Base-by-base conservation (phyloP, 306 rosid species). In the Dalbergia cochinchinensis region DNA sequence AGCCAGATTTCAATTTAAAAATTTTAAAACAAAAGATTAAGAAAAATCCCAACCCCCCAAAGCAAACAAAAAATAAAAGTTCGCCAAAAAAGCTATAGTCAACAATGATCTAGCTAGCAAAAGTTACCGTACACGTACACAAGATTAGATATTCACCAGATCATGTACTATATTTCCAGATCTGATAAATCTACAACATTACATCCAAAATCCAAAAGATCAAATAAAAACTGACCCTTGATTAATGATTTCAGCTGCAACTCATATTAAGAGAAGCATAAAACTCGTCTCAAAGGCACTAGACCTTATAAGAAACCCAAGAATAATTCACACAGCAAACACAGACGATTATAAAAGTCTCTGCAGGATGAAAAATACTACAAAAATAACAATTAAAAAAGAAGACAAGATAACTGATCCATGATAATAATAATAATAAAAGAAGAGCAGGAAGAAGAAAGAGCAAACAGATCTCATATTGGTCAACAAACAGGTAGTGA, bases 141-240 rank as follows among this genome's bases (percentile, higher is more conserved):
- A 51, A 61, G 64, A 73, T n/a, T 55, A 74, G 48, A 74, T 69
- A 62, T 74, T 69, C 16, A 68, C 1, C 84, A 53, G 73, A 84
- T 74, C 78, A 69, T 69, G 62, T 57, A 58, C 69, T 65, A 86
- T 60, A 33, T 60, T 60, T 45, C 73, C 67, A 74, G 87, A 84
- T 79, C 87, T 79, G 82, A 53, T 44, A 69, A 54, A 79, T 84
- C 67, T 35, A 62, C 33, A 71, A 18, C 70, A 69, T 66, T 35
- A 44, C 58, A 31, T 3, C 67, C 59, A 12, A 55, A 37, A 35
- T 4, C 74, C 62, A 20, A 19, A 22, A 75, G 1, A 82, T 58
- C 18, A 18, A 76, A 81, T 39, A 20, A 55, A 68, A 82, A 53
- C 44, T 10, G 31, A 68, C 22, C 66, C 35, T 8, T 65, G 13